phyloP scores from a whole-genome alignment of 1,284 basidiomycete genomes.

The Coniferiporia sulphurascens region DNA sequence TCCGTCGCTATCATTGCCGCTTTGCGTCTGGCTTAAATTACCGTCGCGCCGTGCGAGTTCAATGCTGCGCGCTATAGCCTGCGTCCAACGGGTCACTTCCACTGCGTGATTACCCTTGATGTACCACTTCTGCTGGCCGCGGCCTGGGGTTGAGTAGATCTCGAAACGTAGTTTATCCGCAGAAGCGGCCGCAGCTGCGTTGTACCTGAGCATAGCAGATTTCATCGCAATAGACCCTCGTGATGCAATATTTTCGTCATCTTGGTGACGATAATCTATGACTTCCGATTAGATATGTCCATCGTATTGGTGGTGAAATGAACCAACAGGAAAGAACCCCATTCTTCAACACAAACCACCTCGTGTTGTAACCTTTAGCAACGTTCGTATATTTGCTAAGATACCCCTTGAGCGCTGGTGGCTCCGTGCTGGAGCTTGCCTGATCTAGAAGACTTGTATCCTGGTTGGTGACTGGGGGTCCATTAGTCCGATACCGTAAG shows the following conservation, averaged over 20 bases:
- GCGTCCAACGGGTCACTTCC: conserved; percentile 85
- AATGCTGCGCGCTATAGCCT: conserved; percentile 70
- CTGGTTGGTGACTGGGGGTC: conserved; percentile 64
- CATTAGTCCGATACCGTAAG: background rate
- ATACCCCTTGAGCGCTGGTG: conserved; percentile 73
- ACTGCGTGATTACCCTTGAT: conserved; percentile 88
- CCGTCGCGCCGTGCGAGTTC: conserved; percentile 48
- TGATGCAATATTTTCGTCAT: conserved; percentile 85
- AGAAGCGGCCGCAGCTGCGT: conserved; percentile 40
- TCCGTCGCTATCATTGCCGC: conserved; percentile 5
- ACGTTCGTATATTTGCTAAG: conserved; percentile 90
- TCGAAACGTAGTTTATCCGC: conserved; percentile 78
- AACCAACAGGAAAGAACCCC: conserved; percentile 78
- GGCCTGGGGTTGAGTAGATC: conserved; percentile 60
- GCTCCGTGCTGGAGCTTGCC: conserved; percentile 39
- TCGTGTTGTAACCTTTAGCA: conserved; percentile 84
- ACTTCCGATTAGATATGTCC: background rate
- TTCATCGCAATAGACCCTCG: conserved; percentile 90
- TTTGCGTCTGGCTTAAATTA: conserved; percentile 7
- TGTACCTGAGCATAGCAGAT: conserved; percentile 60
- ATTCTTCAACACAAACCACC: conserved; percentile 93
- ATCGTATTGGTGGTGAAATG: conserved; percentile 11
- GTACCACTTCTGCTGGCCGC: conserved; percentile 75
- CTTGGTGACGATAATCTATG: conserved; percentile 86
- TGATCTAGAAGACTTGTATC: conserved; percentile 62